phyloP scores from a whole-genome alignment of 1,284 basidiomycete species.

The Malassezia caprae region DNA sequence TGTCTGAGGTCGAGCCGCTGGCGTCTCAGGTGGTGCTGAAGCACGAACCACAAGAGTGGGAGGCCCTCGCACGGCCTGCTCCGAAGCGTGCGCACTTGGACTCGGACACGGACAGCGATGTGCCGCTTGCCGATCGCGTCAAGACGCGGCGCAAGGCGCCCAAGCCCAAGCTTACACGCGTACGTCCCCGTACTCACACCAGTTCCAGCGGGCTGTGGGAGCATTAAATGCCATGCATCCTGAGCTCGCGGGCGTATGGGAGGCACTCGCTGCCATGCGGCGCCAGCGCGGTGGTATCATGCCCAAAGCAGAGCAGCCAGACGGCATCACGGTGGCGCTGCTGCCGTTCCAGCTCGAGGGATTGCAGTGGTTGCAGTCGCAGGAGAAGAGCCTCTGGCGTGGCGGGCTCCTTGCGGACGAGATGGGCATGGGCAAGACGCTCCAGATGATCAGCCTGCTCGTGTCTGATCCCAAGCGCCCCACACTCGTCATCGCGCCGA shows the following conservation, averaged over 20 bases:
- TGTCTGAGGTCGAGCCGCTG: background rate
- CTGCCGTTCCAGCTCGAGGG: conserved; percentile 78
- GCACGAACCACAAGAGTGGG: background rate
- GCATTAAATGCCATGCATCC: conserved; percentile 48
- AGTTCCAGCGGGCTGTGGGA: background rate
- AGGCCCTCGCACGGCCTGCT: background rate
- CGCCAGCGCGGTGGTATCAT: conserved; percentile 48
- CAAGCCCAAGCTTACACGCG: conserved; percentile 7
- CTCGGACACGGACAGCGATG: conserved; percentile 9
- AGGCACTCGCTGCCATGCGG: conserved; percentile 63
- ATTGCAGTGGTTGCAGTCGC: conserved; percentile 87
- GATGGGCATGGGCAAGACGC: conserved; percentile 91
- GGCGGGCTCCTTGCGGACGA: conserved; percentile 93
- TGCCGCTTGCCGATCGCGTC: conserved; percentile 1
- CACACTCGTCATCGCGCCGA: conserved; percentile 77
- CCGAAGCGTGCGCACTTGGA: background rate
- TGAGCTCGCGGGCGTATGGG: conserved; percentile 78
- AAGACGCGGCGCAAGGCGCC: background rate
- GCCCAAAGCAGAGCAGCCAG: conserved; percentile 56
- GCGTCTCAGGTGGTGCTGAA: background rate
- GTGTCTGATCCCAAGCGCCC: conserved; percentile 68
- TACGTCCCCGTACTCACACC: background rate
- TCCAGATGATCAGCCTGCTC: conserved; percentile 86
- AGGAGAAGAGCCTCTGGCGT: conserved; percentile 75
- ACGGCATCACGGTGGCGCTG: conserved; percentile 56